A percentile compares a stretch with the other conserved stretches of the same genome.
These are phyloP conservation scores for Arabidopsis arenosa DNA, from an alignment of 345 rosid genomes.

Conservation along the genomic window DNA sequence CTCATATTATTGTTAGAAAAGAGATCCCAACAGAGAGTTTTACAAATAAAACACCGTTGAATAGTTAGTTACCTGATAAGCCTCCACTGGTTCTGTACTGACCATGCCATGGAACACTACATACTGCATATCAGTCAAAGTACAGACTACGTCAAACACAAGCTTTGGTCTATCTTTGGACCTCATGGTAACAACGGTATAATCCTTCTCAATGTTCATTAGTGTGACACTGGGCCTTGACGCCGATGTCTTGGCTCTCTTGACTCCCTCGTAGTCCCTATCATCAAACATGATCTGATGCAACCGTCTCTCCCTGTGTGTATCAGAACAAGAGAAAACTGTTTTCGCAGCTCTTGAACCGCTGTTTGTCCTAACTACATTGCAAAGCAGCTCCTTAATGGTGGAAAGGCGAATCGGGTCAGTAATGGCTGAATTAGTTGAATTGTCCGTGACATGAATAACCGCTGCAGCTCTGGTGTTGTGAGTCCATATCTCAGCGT, in stretches of 20 bases:
- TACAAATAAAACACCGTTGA: neutral
- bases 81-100: slow-evolving; percentile 65
- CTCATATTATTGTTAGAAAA: slow-evolving; percentile 1
- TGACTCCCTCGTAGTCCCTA: slow-evolving; percentile 82
- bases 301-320: slow-evolving; percentile 78
- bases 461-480: slow-evolving; percentile 93
- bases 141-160: slow-evolving; percentile 85
- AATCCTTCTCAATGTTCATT: slow-evolving; percentile 78
- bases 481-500: slow-evolving; percentile 97
- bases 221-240: slow-evolving; percentile 70
- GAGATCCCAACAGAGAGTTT: neutral
- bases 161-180: slow-evolving; percentile 85
- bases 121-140: slow-evolving; percentile 93
- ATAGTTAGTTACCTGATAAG: slow-evolving; percentile 68
- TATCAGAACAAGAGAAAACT: slow-evolving; percentile 65
- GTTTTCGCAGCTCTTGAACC: slow-evolving; percentile 68
- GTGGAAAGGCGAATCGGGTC: slow-evolving; percentile 69
- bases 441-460: slow-evolving; percentile 70
- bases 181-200: slow-evolving; percentile 81
- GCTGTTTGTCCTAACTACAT: slow-evolving; percentile 65
- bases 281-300: slow-evolving; percentile 96
- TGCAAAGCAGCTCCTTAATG: slow-evolving; percentile 67
- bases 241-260: slow-evolving; percentile 49
- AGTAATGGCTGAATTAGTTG: slow-evolving; percentile 61
- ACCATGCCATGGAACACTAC: slow-evolving; percentile 93